Evolutionary conservation across 164 flowering plant species (phyloP).

Genomic region (Magnolia officinalis): DNA sequence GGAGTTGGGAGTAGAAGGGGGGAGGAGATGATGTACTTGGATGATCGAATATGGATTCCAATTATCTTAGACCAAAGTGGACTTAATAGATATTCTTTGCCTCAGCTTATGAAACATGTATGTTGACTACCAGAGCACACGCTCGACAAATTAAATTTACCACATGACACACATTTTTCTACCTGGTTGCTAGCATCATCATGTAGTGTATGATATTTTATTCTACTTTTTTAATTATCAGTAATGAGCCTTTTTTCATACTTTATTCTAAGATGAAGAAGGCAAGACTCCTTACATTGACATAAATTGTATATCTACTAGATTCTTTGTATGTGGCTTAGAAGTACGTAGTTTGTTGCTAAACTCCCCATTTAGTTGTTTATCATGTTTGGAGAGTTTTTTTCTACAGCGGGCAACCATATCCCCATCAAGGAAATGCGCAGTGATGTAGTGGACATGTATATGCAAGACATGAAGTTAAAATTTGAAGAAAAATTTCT

Average conservation of each 20-base stretch:
- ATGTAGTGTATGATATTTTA: neutral
- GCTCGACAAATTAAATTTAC: too few relatives aligned
- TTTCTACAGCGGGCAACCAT: conserved; percentile 49
- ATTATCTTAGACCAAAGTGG: too few relatives aligned
- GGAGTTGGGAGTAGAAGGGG: too few relatives aligned
- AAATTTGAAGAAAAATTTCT: conserved; percentile 44
- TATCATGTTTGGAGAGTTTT: neutral
- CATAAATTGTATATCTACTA: neutral
- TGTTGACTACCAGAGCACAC: too few relatives aligned
- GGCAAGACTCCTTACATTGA: neutral
- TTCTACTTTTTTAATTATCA: neutral
- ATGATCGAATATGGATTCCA: too few relatives aligned
- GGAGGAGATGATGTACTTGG: too few relatives aligned
- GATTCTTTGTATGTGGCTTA: neutral
- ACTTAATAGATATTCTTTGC: too few relatives aligned
- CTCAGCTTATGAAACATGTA: too few relatives aligned
- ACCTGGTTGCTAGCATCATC: too few relatives aligned
- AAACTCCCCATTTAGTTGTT: neutral
- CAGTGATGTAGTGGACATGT: conserved; percentile 47
- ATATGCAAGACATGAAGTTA: conserved; percentile 47
- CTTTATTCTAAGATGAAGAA: too few relatives aligned
- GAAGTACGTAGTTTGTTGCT: neutral
- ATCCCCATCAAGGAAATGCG: conserved; percentile 51
- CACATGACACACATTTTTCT: too few relatives aligned
- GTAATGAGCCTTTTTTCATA: neutral